phyloP scores from a whole-genome alignment of 352 stramenopile genomes.

The Pythium brachiatum region DNA sequence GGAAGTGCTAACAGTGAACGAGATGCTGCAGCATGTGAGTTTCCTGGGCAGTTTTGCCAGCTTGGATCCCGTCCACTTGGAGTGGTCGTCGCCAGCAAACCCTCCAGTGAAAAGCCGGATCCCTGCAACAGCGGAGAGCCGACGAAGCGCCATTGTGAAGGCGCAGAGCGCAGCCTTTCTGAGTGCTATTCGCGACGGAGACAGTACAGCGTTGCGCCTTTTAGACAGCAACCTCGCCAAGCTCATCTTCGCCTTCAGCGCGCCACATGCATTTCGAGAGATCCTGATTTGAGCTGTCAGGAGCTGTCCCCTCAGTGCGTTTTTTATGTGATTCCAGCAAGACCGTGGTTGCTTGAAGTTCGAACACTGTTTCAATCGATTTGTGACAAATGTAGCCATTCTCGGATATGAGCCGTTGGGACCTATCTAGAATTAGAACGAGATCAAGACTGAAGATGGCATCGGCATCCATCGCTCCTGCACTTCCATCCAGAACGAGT shows the following conservation, averaged over 20 bases:
- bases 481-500: too few species aligned
- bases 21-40: background rate
- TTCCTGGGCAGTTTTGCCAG: background rate
- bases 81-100: background rate
- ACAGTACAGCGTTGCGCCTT: background rate
- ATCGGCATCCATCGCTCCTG: too few species aligned
- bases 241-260: background rate
- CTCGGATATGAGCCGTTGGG: too few species aligned
- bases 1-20: background rate
- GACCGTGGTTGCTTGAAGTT: too few species aligned
- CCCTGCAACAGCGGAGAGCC: background rate
- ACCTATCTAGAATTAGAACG: too few species aligned
- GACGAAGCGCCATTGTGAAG: background rate
- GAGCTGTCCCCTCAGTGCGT: too few species aligned
- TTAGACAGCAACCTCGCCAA: background rate
- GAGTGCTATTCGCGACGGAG: background rate
- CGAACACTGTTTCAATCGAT: too few species aligned
- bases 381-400: too few species aligned
- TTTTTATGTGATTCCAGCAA: too few species aligned
- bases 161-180: background rate
- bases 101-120: background rate
- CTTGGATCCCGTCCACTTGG: background rate
- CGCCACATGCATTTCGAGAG: background rate
- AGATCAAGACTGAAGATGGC: too few species aligned
- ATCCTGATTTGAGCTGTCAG: background rate